phyloP scores from a whole-genome alignment of 179 eudicot genomes.

The Amaranthus tricolor region DNA sequence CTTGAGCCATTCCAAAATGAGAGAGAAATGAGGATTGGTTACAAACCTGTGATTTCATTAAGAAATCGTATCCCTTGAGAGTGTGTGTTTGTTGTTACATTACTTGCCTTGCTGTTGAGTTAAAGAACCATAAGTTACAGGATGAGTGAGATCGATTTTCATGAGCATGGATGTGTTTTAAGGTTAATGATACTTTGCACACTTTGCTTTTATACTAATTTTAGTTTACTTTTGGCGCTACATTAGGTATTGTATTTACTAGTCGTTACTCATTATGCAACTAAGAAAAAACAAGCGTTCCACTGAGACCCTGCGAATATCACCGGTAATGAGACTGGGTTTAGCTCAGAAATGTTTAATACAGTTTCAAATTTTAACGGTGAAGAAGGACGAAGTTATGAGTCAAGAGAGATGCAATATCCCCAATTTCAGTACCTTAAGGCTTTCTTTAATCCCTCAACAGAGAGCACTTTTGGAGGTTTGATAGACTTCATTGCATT shows the following conservation, averaged over 20 bases:
- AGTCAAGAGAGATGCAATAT: conserved; percentile 1
- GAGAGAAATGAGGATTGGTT: conserved; percentile 11
- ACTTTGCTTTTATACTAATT: not conserved
- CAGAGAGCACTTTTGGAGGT: conserved; percentile 65
- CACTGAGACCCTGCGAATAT: not conserved
- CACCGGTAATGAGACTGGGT: not conserved
- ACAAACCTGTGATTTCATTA: conserved; percentile 75
- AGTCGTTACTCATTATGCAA: not conserved
- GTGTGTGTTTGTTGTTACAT: conserved; percentile 68
- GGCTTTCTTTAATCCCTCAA: conserved; percentile 79
- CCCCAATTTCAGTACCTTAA: conserved; percentile 49
- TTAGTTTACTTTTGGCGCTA: not conserved
- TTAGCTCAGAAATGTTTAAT: not conserved
- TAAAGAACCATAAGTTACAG: not conserved
- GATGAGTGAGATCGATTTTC: conserved; percentile 1
- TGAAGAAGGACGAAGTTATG: not conserved
- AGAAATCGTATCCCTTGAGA: conserved; percentile 93
- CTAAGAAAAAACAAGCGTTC: not conserved
- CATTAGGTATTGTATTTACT: not conserved
- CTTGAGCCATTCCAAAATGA: not conserved
- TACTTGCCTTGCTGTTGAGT: conserved; percentile 65
- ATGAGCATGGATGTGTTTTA: not conserved
- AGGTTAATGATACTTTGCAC: not conserved
- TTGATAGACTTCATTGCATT: conserved; percentile 41
- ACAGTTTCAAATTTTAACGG: too few relatives aligned